phyloP scores from a whole-genome alignment of 768 basidiomycete species.

The Naematelia encephala region DNA sequence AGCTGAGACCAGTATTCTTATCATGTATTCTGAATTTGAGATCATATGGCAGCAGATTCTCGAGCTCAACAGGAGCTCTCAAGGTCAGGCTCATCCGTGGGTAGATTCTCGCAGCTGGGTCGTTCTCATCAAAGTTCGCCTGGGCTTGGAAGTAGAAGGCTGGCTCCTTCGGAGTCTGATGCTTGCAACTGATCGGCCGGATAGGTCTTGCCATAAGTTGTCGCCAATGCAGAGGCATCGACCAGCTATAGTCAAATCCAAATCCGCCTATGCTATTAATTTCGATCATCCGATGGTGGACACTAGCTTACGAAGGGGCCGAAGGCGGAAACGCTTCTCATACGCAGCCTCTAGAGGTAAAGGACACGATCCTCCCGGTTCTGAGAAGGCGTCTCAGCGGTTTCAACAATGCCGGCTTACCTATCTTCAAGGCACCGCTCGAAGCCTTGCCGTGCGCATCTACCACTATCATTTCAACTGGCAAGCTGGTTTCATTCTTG shows the following conservation, averaged over 20 bases:
- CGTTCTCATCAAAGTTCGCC: slow-evolving; percentile 68
- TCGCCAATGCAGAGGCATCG: slow-evolving; percentile 77
- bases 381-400: slow-evolving; percentile 45
- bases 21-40: slow-evolving; percentile 95
- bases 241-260: slow-evolving; percentile 89
- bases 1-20: slow-evolving; percentile 89
- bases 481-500: slow-evolving; percentile 85
- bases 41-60: slow-evolving; percentile 92
- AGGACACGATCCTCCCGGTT: slow-evolving; percentile 80
- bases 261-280: slow-evolving; percentile 62
- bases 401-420: slow-evolving; percentile 49
- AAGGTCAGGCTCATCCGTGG: slow-evolving; percentile 82
- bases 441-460: slow-evolving; percentile 79
- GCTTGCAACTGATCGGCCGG: slow-evolving; percentile 80
- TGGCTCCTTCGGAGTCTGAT: slow-evolving; percentile 73
- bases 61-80: slow-evolving; percentile 88
- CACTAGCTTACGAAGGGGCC: slow-evolving; percentile 77
- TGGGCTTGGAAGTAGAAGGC: slow-evolving; percentile 93
- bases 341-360: slow-evolving; percentile 87
- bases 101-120: slow-evolving; percentile 63
- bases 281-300: neutral
- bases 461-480: slow-evolving; percentile 83
- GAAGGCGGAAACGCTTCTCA: slow-evolving; percentile 72
- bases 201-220: slow-evolving; percentile 67
- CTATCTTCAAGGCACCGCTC: slow-evolving; percentile 77